Conservation (phyloP, 352 stramenopile species). For the Phytophthora pinifolia region DNA sequence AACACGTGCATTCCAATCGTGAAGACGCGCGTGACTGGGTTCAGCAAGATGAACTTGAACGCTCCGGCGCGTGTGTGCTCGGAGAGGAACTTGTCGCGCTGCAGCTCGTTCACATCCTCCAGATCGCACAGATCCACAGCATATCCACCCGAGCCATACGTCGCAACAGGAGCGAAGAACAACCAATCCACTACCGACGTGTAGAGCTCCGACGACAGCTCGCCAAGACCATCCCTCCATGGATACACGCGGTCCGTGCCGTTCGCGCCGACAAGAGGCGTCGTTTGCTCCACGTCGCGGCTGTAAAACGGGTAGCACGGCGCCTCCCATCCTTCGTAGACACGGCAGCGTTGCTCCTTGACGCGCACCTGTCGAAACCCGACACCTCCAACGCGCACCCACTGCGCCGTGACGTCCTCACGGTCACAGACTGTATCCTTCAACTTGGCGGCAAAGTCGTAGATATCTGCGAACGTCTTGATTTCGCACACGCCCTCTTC, state of each 20-base stretch:
- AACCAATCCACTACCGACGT: constrained; percentile 55
- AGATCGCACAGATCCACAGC: constrained; percentile 70
- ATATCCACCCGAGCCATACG: constrained; percentile 72
- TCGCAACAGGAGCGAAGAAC: constrained; percentile 40
- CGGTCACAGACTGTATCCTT: constrained; percentile 56
- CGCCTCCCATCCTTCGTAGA: constrained; percentile 58
- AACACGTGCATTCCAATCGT: constrained; percentile 87
- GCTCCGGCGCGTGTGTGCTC: constrained; percentile 78
- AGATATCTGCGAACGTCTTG: constrained; percentile 75
- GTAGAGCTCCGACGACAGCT: constrained; percentile 57
- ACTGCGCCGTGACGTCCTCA: constrained; percentile 59
- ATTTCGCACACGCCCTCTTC: constrained; percentile 82
- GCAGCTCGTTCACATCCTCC: constrained; percentile 56
- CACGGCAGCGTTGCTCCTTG: constrained; percentile 62
- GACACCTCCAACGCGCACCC: constrained; percentile 75
- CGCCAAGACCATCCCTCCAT: constrained; percentile 67
- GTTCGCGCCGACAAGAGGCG: constrained; percentile 42
- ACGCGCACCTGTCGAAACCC: constrained; percentile 85
- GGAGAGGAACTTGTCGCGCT: constrained; percentile 73
- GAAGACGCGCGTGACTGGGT: constrained; percentile 88
- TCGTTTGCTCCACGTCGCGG: constrained; percentile 49
- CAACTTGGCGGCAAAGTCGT: constrained; percentile 68
- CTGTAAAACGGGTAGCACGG: constrained; percentile 81
- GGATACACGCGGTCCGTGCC: constrained; percentile 44
- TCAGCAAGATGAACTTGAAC: constrained; percentile 87